Base-by-base conservation (phyloP, 495 filamentous ascomycete genomes). In the Aspergillus diversus region DNA sequence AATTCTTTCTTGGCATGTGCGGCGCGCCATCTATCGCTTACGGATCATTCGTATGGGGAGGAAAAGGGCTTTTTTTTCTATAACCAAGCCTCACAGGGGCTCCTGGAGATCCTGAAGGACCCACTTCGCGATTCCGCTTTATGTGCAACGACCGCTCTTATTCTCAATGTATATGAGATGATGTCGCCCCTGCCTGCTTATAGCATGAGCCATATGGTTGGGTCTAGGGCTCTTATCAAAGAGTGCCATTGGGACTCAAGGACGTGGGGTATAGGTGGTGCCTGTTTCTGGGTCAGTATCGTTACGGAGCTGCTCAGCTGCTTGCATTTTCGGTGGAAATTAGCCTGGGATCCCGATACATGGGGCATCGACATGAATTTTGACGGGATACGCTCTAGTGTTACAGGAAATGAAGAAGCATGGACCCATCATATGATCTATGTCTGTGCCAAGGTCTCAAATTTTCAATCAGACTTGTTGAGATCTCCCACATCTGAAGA, bases 261-360 rank as follows among this genome's bases (percentile, higher is more conserved):
- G 55, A 90, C 90, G 32, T 82, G 81, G 4, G 92, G 93, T 5
- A 84, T 97, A 48, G 93, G 92, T 8, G 87, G 89, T 1, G 92
- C 94, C 11, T 97, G 93, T 73, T 98, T 98, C 75, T 97, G 94
- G 93, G 75, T 97, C 16, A 97, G 96, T 68, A 86, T 96, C 13
- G 87, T 89, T 15, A 90, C 96, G 86, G 95, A 99, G 71, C 77
- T 98, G 12, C 81, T 97, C 27, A 91, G 86, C 64, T 97, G 93
- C 74, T 76, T 98, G 21, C 87, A 90, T 61, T 91, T 92, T 73
- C 92, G 92, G 73, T 96, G 92, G 91, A 84, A 89, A 61, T 83
- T 93, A 3, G 87, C 92, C 2, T 98, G 93, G 93, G 86, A 97
- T 48, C 93, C 94, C 4, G 92, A 97, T 72, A 85, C 90, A 6